phyloP scores from a whole-genome alignment of 768 basidiomycete genomes.

The Krasilnikovozyma curviuscula region DNA sequence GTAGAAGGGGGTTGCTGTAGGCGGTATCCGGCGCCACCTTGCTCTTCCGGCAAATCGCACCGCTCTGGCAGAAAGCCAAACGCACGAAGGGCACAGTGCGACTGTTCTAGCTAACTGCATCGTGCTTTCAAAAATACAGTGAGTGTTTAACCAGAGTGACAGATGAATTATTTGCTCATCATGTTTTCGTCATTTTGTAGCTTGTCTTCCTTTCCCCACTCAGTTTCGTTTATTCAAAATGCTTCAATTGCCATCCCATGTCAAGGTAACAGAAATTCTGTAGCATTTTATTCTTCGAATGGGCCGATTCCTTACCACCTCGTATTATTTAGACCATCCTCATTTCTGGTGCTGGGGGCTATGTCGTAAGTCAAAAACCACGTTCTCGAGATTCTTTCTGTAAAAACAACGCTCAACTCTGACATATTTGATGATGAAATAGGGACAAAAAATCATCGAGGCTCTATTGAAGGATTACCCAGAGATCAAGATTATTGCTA shows the following conservation, averaged over 20 bases:
- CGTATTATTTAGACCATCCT: neutral
- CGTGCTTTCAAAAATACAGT: too few species aligned
- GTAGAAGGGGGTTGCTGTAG: too few species aligned
- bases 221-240: too few species aligned
- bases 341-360: slow-evolving; percentile 7
- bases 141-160: too few species aligned
- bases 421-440: neutral
- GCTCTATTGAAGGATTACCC: slow-evolving; percentile 20
- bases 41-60: too few species aligned
- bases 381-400: neutral
- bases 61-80: too few species aligned
- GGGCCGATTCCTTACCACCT: neutral
- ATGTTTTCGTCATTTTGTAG: too few species aligned
- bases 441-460: slow-evolving; percentile 21
- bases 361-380: neutral
- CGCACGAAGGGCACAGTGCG: too few species aligned
- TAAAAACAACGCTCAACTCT: neutral
- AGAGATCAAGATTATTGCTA: slow-evolving; percentile 20
- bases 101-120: too few species aligned
- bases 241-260: slow-evolving; percentile 1
- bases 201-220: too few species aligned
- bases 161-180: too few species aligned
- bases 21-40: too few species aligned
- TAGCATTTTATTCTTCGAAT: neutral
- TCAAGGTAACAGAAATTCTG: neutral